Percentiles rank a stretch among this genome's conserved stretches.
Conservation (phyloP, 2,329 filamentous ascomycete species). For the Sporothrix curviconia region DNA sequence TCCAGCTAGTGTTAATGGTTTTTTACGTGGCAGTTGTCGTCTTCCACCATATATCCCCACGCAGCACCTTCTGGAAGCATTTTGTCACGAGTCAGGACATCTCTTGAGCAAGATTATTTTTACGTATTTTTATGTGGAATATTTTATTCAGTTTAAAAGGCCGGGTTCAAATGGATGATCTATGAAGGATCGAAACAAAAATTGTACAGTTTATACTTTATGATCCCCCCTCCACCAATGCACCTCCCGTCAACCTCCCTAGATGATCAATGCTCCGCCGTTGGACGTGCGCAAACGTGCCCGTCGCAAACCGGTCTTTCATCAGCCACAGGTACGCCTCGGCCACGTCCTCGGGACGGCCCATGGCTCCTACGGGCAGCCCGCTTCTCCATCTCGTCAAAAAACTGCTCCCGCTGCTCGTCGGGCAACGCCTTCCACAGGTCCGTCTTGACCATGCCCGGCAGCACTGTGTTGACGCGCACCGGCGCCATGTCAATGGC, state of each 20-base stretch:
- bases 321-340: slow-evolving; percentile 27
- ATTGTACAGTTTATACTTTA: neutral
- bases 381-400: slow-evolving; percentile 17
- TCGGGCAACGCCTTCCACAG: slow-evolving; percentile 29
- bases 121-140: too few species aligned
- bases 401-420: slow-evolving; percentile 20
- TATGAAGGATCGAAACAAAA: neutral
- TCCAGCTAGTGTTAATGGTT: too few species aligned
- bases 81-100: too few species aligned
- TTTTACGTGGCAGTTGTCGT: too few species aligned
- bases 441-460: slow-evolving; percentile 47
- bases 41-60: too few species aligned
- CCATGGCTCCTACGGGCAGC: slow-evolving; percentile 21
- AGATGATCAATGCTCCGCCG: slow-evolving; percentile 6
- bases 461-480: slow-evolving; percentile 55
- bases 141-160: too few species aligned
- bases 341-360: slow-evolving; percentile 23
- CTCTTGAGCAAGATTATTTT: too few species aligned
- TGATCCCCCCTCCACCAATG: neutral
- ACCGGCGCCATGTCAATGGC: slow-evolving; percentile 58
- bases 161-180: too few species aligned
- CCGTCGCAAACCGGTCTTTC: slow-evolving; percentile 25
- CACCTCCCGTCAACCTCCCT: neutral
- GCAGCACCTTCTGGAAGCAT: too few species aligned
- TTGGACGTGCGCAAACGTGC: slow-evolving; percentile 20